Conservation (phyloP, 768 basidiomycete genomes). For the Mycena maculata region DNA sequence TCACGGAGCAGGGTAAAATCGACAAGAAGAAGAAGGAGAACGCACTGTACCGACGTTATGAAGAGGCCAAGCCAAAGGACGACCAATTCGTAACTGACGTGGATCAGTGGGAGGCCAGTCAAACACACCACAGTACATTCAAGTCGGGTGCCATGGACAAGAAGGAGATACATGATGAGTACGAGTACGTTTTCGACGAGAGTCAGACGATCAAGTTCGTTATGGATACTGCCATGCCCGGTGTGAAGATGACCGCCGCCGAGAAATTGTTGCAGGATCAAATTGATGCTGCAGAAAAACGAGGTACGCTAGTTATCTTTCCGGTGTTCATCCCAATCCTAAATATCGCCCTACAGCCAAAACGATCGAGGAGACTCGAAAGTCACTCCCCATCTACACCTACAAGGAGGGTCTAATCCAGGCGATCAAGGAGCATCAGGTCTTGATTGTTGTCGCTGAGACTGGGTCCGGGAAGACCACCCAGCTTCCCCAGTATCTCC, state of each 20-base stretch:
- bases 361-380: slow-evolving; percentile 93
- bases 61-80: slow-evolving; percentile 91
- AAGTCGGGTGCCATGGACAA: slow-evolving; percentile 94
- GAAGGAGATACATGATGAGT: slow-evolving; percentile 81
- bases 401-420: slow-evolving; percentile 90
- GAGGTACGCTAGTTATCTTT: slow-evolving; percentile 64
- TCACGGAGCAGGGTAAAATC: slow-evolving; percentile 98
- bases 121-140: slow-evolving; percentile 90
- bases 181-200: slow-evolving; percentile 99
- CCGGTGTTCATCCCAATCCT: background rate
- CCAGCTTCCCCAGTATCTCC: slow-evolving; percentile 96
- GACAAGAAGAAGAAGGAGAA: slow-evolving; percentile 96
- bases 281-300: slow-evolving; percentile 91
- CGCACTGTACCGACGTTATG: slow-evolving; percentile 93
- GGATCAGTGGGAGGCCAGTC: slow-evolving; percentile 96
- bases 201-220: slow-evolving; percentile 96
- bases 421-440: slow-evolving; percentile 91
- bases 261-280: slow-evolving; percentile 88
- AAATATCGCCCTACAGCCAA: slow-evolving; percentile 62
- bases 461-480: slow-evolving; percentile 99
- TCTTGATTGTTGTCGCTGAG: slow-evolving; percentile 97
- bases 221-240: slow-evolving; percentile 81
- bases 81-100: slow-evolving; percentile 97
- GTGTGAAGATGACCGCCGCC: slow-evolving; percentile 80
- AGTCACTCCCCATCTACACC: slow-evolving; percentile 90